phyloP scores from a whole-genome alignment of 495 filamentous ascomycete species.

The Tuber borchii region DNA sequence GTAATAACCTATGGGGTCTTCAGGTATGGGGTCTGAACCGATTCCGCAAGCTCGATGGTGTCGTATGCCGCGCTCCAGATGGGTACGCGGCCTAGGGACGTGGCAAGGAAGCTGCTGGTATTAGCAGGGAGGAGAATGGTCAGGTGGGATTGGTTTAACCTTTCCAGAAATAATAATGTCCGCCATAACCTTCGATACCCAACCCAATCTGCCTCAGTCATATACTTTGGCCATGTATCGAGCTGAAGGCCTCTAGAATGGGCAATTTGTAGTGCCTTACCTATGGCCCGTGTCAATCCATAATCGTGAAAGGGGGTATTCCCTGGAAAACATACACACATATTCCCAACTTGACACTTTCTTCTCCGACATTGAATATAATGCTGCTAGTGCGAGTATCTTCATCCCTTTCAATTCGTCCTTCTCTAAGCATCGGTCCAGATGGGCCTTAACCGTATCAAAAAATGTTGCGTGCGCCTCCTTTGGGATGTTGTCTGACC shows the following conservation, averaged over 20 bases:
- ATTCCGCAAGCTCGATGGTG: slow-evolving; percentile 12
- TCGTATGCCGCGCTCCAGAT: slow-evolving; percentile 9
- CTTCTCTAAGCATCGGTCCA: slow-evolving; percentile 12
- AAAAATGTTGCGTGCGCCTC: slow-evolving; percentile 9
- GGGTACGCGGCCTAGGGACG: slow-evolving; percentile 16
- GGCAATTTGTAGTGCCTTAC: slow-evolving; percentile 11
- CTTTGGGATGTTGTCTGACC: slow-evolving; percentile 10
- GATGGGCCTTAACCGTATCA: slow-evolving; percentile 10
- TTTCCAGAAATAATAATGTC: slow-evolving; percentile 18
- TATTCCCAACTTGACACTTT: slow-evolving; percentile 15
- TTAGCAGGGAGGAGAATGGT: not conserved
- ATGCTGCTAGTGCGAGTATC: slow-evolving; percentile 10
- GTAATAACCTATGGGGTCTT: not conserved
- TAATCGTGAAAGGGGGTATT: not conserved
- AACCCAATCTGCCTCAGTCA: slow-evolving; percentile 6
- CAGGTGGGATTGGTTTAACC: slow-evolving; percentile 3
- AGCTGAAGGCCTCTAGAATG: slow-evolving; percentile 13
- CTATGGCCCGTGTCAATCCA: not conserved
- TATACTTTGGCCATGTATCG: slow-evolving; percentile 4
- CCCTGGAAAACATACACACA: slow-evolving; percentile 9
- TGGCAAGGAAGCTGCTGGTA: slow-evolving; percentile 11
- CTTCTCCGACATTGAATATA: slow-evolving; percentile 15
- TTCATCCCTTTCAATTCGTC: slow-evolving; percentile 16
- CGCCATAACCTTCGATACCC: slow-evolving; percentile 16
- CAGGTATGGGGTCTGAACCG: not conserved